A percentile compares a stretch with the other conserved stretches of the same genome.
Evolutionary conservation across 75 land plant species (phyloP).

Genomic region (Pinus tabuliformis): DNA sequence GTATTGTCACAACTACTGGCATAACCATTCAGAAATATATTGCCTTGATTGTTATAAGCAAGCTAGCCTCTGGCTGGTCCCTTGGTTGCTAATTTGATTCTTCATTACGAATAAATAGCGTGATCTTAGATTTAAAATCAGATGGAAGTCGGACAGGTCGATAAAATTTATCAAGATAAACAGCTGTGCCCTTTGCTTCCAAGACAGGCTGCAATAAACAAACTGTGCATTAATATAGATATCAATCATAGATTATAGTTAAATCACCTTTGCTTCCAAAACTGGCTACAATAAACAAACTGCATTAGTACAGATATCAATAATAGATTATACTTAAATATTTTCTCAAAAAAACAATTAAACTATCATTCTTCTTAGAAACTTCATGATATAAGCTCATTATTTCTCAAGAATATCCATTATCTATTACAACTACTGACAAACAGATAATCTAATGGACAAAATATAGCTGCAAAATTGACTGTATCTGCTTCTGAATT

Average conservation of each 20-base stretch:
- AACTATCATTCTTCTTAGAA: not conserved
- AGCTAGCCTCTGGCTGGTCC: not conserved
- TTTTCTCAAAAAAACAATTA: not conserved
- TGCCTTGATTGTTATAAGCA: not conserved
- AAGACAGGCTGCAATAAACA: slow-evolving; percentile 48
- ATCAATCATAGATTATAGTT: not conserved
- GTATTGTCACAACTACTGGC: not conserved
- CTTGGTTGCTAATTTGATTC: slow-evolving; percentile 17
- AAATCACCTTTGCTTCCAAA: slow-evolving; percentile 56
- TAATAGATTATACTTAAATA: not conserved
- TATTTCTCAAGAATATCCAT: slow-evolving; percentile 5
- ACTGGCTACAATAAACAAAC: slow-evolving; percentile 41
- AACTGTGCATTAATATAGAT: not conserved
- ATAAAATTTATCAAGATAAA: slow-evolving; percentile 73
- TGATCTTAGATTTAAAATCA: slow-evolving; percentile 68
- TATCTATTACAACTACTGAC: not conserved
- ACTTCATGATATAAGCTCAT: not conserved
- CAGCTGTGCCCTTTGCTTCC: slow-evolving; percentile 80
- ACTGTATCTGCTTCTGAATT: not conserved
- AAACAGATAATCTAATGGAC: not conserved
- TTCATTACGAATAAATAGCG: slow-evolving; percentile 44
- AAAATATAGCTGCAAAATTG: not conserved
- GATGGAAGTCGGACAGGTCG: slow-evolving; percentile 68
- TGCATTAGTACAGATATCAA: not conserved
- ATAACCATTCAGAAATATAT: not conserved